A percentile compares a stretch with the other conserved stretches of the same genome.
These are phyloP conservation scores for Barbarea vulgaris DNA, from an alignment of 345 rosid genomes.

Conservation along the genomic window DNA sequence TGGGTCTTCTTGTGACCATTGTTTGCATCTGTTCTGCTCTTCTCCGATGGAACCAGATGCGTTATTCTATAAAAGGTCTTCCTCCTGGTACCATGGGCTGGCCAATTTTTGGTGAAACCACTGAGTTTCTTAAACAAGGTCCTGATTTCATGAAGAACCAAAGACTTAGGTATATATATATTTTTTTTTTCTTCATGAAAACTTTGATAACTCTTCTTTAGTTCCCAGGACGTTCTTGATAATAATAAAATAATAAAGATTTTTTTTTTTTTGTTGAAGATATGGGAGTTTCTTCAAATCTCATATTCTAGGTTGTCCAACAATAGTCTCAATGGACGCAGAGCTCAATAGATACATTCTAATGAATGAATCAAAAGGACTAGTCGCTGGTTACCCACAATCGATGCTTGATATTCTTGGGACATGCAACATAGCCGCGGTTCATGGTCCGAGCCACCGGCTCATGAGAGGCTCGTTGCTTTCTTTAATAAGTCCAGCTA, in stretches of 20 bases:
- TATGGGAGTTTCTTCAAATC: conserved; percentile 88
- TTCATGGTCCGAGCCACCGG: conserved; percentile 83
- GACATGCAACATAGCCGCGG: conserved; percentile 91
- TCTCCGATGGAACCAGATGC: conserved; percentile 78
- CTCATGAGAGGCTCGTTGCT: conserved; percentile 88
- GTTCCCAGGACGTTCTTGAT: not conserved
- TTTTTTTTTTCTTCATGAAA: not conserved
- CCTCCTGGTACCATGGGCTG: conserved; percentile 99
- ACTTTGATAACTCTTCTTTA: not conserved
- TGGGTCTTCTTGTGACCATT: conserved; percentile 45
- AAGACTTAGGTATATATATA: conserved; percentile 64
- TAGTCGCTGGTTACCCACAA: conserved; percentile 95
- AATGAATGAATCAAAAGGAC: conserved; percentile 86
- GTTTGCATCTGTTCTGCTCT: conserved; percentile 68
- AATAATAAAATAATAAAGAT: not conserved
- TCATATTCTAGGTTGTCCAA: conserved; percentile 90
- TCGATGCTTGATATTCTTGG: conserved; percentile 96
- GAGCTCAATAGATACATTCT: conserved; percentile 81
- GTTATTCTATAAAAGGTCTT: conserved; percentile 72
- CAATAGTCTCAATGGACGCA: conserved; percentile 95
- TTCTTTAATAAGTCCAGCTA: conserved; percentile 66
- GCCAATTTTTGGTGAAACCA: conserved; percentile 96
- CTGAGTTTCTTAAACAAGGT: conserved; percentile 94
- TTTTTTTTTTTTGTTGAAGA: conserved; percentile 40
- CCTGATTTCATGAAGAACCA: conserved; percentile 94